Base-by-base conservation (phyloP, 2,329 filamentous ascomycete genomes). In the Xylariaceae sp. region DNA sequence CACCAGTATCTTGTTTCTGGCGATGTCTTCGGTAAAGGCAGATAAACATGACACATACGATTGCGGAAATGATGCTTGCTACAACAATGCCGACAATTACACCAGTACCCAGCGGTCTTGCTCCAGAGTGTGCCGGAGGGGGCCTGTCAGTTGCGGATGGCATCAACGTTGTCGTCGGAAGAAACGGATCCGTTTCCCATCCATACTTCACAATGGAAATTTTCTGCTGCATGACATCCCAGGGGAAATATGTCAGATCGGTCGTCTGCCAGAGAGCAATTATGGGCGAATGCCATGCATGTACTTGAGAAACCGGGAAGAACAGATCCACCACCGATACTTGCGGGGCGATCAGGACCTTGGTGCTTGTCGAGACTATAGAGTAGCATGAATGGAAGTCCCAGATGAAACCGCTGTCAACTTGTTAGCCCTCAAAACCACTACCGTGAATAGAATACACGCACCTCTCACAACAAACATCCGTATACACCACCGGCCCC, bases 351-450 rank as follows among this genome's bases (percentile, higher is more conserved):
- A 49, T 18, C 3, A 57, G 37, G 4, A 39, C 54, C 8, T 37
- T 63, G 4, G 56, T 66, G 8, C 23, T 45, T n/a, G 51, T 53
- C 11, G 51, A 53, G 37, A 60, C 55, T 7, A 48, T 57, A 50
- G 61, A 67, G 53, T 62, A 61, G 55, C 58, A 61, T 34, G 48
- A 51, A 9, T 17, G 51, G 3, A 50, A 51, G 42, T 62, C 52
- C 56, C 35, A 58, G 13, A 39, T 15, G 23, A 59, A 58, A 35
- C 49, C 52, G 48, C 57, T 58, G 7, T 51, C 10, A 42, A 45
- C 56, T 35, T 6, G 15, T 51, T 55, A 53, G 18, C 55, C 4
- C n/a, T n/a, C 37, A 39, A 18, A 42, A 6, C 30, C 42, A 44
- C 17, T 18, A 18, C 17, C 17, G 17, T 18, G 17, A 11, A 51